Percentiles rank a stretch among this genome's conserved stretches.
Evolutionary conservation across 23 red algal species (phyloP).

Genomic region (Chondrus crispus): DNA sequence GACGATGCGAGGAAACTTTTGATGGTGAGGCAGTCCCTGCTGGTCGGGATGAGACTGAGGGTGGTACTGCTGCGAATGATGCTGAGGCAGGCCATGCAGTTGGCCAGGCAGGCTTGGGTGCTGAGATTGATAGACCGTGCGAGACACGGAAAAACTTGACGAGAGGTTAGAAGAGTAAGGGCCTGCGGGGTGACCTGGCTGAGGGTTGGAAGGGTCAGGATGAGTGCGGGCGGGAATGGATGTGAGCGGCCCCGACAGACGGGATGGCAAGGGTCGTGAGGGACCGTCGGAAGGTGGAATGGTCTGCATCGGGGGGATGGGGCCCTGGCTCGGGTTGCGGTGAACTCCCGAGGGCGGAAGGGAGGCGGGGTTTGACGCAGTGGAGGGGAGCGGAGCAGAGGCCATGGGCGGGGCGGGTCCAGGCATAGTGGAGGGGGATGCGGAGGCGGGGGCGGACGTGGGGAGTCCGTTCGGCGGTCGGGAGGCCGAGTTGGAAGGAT

Average conservation of each 20-base stretch:
- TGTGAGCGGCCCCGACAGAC: no score
- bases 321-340: no score
- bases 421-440: no score
- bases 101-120: not conserved
- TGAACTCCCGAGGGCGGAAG: no score
- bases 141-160: not conserved
- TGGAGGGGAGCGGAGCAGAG: no score
- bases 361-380: no score
- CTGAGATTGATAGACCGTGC: not conserved
- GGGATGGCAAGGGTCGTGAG: no score
- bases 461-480: not conserved
- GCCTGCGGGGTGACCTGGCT: not conserved
- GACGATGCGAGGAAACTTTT: not conserved
- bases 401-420: no score
- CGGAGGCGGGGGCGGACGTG: not conserved
- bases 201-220: not conserved
- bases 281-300: no score
- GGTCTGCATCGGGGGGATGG: no score
- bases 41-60: not conserved
- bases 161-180: not conserved
- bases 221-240: no score
- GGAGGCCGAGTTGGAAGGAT: not conserved
- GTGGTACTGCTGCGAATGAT: not conserved
- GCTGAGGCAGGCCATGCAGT: not conserved
- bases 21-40: not conserved